Percentiles rank a stretch among this genome's conserved stretches.
Evolutionary conservation across 1,139 yeast species (phyloP).

Genomic region (Suhomyces terraborum): DNA sequence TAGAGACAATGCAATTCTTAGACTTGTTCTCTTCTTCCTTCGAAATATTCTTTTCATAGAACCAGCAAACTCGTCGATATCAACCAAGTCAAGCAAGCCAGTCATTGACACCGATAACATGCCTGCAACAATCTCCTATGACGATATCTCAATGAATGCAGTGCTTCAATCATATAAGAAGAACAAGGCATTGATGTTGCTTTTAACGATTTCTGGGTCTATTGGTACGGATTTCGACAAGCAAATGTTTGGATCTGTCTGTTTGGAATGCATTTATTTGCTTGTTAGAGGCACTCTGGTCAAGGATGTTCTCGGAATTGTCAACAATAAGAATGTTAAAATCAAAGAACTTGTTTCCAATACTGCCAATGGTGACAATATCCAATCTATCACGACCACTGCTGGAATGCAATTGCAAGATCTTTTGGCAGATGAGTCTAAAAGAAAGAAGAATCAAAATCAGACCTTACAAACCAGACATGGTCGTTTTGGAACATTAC

Average conservation of each 20-base stretch:
- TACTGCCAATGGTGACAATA: slow-evolving; percentile 6
- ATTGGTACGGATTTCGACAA: slow-evolving; percentile 65
- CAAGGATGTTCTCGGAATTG: slow-evolving; percentile 18
- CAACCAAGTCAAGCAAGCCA: slow-evolving; percentile 39
- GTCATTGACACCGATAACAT: slow-evolving; percentile 39
- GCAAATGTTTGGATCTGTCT: slow-evolving; percentile 58
- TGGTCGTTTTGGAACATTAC: slow-evolving; percentile 85
- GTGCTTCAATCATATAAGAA: slow-evolving; percentile 59
- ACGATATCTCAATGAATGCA: slow-evolving; percentile 67
- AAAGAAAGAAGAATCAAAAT: slow-evolving; percentile 51
- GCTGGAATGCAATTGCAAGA: slow-evolving; percentile 49
- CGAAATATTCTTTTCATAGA: slow-evolving; percentile 77
- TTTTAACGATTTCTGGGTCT: slow-evolving; percentile 68
- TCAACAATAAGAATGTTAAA: neutral
- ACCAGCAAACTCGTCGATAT: slow-evolving; percentile 57
- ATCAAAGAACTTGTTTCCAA: neutral
- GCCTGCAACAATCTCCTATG: slow-evolving; percentile 56
- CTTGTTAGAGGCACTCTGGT: slow-evolving; percentile 60
- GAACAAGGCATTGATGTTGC: slow-evolving; percentile 71
- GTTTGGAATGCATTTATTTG: slow-evolving; percentile 71
- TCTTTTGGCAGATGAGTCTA: slow-evolving; percentile 59
- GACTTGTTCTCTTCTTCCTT: slow-evolving; percentile 70
- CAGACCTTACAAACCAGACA: slow-evolving; percentile 71
- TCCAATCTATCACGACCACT: slow-evolving; percentile 27
- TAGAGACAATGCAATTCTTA: slow-evolving; percentile 71